Evolutionary conservation across 202 grass and related monocot species (phyloP).

Genomic region (Sporobolus alterniflorus): DNA sequence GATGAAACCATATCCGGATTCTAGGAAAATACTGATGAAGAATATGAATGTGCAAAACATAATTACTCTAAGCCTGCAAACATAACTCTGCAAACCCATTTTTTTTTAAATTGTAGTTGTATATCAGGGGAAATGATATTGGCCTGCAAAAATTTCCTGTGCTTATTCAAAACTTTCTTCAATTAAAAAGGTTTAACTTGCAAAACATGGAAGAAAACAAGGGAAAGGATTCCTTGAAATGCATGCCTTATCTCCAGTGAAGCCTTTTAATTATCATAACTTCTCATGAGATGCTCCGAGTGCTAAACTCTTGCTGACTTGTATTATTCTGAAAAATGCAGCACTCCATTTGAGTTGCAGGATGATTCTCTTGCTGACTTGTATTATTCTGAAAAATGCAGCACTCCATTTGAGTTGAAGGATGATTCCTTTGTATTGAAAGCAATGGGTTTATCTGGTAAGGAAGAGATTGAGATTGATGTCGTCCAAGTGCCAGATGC

Average conservation of each 20-base stretch:
- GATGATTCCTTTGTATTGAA: constrained; percentile 94
- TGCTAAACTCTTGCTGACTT: neutral
- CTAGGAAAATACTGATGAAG: neutral
- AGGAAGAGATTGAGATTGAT: constrained; percentile 59
- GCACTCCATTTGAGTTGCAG: constrained; percentile 90
- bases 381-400: constrained; percentile 59
- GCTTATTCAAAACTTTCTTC: no score
- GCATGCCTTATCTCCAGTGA: no score
- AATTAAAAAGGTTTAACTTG: no score
- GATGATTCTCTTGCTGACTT: constrained; percentile 62
- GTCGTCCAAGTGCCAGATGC: constrained; percentile 28
- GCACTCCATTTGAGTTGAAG: constrained; percentile 93
- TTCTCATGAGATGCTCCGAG: no score
- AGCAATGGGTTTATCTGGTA: constrained; percentile 87
- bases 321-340: constrained; percentile 55
- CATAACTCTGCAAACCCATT: neutral
- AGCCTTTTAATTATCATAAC: no score
- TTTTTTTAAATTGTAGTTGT: no score
- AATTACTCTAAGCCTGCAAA: neutral
- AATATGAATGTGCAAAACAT: neutral
- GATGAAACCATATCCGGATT: neutral
- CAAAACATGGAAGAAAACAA: no score
- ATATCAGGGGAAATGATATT: no score
- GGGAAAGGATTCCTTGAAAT: no score
- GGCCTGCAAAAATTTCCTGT: no score